These are phyloP conservation scores for Auxenochlorella pyrenoidosa DNA, from an alignment of 139 green algal genomes.

Conservation along the genomic window DNA sequence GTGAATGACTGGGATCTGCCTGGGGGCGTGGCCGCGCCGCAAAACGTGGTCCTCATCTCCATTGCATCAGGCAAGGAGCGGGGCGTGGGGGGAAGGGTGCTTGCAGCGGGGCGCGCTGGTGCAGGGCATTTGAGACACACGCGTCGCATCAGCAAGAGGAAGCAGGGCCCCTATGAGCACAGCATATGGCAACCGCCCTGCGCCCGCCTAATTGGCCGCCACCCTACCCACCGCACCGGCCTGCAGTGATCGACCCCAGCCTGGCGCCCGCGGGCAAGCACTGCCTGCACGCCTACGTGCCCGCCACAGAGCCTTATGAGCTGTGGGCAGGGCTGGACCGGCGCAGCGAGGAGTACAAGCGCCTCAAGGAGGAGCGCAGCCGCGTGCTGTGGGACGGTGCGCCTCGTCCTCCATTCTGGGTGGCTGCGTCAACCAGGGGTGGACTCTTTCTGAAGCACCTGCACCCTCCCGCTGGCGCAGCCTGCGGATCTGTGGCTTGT, in stretches of 20 bases:
- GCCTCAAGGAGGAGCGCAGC: slow-evolving; percentile 90
- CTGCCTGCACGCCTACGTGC: slow-evolving; percentile 84
- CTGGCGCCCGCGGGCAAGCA: slow-evolving; percentile 87
- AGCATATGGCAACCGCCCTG: background rate
- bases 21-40: slow-evolving; percentile 75
- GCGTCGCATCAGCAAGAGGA: too few species aligned
- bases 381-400: slow-evolving; percentile 47
- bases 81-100: background rate
- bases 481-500: too few species aligned
- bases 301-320: slow-evolving; percentile 89
- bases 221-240: slow-evolving; percentile 50
- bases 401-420: too few species aligned
- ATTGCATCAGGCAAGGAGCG: background rate
- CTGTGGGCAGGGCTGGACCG: slow-evolving; percentile 81
- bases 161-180: background rate
- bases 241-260: slow-evolving; percentile 78
- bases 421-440: too few species aligned
- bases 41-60: slow-evolving; percentile 94
- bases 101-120: too few species aligned
- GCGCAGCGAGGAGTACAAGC: slow-evolving; percentile 82
- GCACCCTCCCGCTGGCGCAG: too few species aligned
- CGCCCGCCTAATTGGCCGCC: background rate
- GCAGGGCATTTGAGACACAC: too few species aligned
- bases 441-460: too few species aligned
- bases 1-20: slow-evolving; percentile 87